Evolutionary conservation across 192 early-diverging fungal species (phyloP).

Genomic region (Coemansia sp.): DNA sequence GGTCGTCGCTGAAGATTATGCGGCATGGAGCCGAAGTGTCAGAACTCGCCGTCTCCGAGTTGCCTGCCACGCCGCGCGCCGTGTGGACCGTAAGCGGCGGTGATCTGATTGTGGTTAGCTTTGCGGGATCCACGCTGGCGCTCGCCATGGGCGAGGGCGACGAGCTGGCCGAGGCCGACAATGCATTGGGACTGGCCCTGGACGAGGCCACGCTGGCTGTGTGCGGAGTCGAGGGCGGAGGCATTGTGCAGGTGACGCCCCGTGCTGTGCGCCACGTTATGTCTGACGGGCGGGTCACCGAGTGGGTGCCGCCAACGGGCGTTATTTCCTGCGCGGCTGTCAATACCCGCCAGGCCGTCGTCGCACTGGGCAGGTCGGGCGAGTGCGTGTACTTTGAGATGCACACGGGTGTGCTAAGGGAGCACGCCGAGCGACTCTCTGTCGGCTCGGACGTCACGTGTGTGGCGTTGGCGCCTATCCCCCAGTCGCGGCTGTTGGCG

Average conservation of each 20-base stretch:
- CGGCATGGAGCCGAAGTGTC: conserved; percentile 90
- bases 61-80: conserved; percentile 92
- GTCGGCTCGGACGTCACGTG: conserved; percentile 73
- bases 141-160: conserved; percentile 93
- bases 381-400: conserved; percentile 94
- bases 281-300: conserved; percentile 84
- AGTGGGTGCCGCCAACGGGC: conserved; percentile 85
- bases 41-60: conserved; percentile 90
- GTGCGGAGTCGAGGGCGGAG: conserved; percentile 81
- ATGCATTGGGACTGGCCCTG: conserved; percentile 76
- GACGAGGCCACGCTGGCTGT: conserved; percentile 83
- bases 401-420: conserved; percentile 83
- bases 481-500: conserved; percentile 72
- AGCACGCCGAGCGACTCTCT: conserved; percentile 80
- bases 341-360: conserved; percentile 81
- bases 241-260: conserved; percentile 90
- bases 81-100: conserved; percentile 83
- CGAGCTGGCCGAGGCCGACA: conserved; percentile 91
- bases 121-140: conserved; percentile 91
- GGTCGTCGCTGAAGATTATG: conserved; percentile 84
- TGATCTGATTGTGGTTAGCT: conserved; percentile 90
- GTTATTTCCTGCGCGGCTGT: conserved; percentile 79
- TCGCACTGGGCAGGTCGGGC: conserved; percentile 71
- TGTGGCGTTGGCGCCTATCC: conserved; percentile 80
- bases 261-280: conserved; percentile 89